phyloP scores from a whole-genome alignment of 2,329 filamentous ascomycete genomes.

The Cytospora paraplurivora region DNA sequence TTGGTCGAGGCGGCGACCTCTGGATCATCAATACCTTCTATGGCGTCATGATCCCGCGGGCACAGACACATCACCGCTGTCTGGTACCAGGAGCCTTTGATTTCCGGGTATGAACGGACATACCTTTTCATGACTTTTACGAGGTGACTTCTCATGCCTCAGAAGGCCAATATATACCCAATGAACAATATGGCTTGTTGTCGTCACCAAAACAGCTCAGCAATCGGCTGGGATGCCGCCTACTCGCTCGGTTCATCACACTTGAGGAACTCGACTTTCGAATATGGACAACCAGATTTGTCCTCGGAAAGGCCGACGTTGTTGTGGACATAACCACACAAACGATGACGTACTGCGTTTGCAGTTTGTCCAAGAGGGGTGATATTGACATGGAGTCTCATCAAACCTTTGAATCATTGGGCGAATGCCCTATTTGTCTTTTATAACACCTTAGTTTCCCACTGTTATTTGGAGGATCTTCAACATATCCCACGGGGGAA shows the following conservation, averaged over 20 bases:
- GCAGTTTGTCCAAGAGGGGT: neutral
- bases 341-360: neutral
- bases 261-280: neutral
- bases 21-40: conserved; percentile 27
- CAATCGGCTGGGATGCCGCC: neutral
- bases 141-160: neutral
- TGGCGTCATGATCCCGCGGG: conserved; percentile 21
- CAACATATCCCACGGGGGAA: conserved; percentile 21
- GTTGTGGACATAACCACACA: neutral
- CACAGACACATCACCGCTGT: conserved; percentile 24
- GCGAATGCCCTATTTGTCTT: conserved; percentile 10
- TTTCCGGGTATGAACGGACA: conserved; percentile 9
- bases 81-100: conserved; percentile 1
- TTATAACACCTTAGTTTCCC: conserved; percentile 9
- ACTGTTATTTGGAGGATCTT: conserved; percentile 19
- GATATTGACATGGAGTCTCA: conserved; percentile 8
- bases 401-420: conserved; percentile 6
- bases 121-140: conserved; percentile 4
- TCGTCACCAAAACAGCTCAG: conserved; percentile 10
- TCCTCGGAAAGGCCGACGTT: neutral
- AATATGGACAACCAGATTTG: neutral
- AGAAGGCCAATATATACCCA: conserved; percentile 15
- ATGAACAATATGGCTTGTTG: conserved; percentile 9
- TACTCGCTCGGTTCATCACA: neutral
- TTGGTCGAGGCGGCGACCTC: conserved; percentile 30